A percentile compares a stretch with the other conserved stretches of the same genome.
phyloP scores from a whole-genome alignment of 352 stramenopile genomes.

The Aphanomyces euteiches region DNA sequence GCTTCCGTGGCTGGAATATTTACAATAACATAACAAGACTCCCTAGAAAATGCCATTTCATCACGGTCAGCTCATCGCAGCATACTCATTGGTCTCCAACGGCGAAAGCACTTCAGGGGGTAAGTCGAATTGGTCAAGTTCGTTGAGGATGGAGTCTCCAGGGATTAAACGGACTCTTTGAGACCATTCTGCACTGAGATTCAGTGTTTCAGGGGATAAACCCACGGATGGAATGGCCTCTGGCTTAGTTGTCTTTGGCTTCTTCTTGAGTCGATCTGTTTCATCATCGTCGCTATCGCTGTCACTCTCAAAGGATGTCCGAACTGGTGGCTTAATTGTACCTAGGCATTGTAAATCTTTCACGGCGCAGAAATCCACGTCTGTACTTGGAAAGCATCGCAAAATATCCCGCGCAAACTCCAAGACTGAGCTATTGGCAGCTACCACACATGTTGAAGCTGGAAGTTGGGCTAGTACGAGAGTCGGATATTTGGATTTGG shows the following conservation, averaged over 20 bases:
- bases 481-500: not conserved
- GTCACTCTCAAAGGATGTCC: slow-evolving; percentile 23
- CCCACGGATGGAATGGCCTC: no score
- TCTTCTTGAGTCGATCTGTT: slow-evolving; percentile 20
- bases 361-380: not conserved
- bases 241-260: not conserved
- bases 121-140: not conserved
- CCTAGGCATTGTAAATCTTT: slow-evolving; percentile 8
- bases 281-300: slow-evolving; percentile 28
- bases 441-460: slow-evolving; percentile 3
- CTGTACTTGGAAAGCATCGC: slow-evolving; percentile 25
- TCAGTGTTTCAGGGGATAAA: no score
- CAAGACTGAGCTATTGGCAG: not conserved
- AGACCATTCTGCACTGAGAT: no score
- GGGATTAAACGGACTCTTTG: no score
- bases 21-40: not conserved
- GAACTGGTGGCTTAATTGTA: not conserved
- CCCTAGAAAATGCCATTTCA: not conserved
- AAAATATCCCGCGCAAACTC: slow-evolving; percentile 1
- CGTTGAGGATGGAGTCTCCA: not conserved
- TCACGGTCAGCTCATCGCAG: not conserved
- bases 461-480: slow-evolving; percentile 8
- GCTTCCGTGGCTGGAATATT: not conserved
- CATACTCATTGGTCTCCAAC: no score
- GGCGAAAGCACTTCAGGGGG: no score